Evolutionary conservation across 139 green algal species (phyloP).

Genomic region (Spirogloea muscicola): DNA sequence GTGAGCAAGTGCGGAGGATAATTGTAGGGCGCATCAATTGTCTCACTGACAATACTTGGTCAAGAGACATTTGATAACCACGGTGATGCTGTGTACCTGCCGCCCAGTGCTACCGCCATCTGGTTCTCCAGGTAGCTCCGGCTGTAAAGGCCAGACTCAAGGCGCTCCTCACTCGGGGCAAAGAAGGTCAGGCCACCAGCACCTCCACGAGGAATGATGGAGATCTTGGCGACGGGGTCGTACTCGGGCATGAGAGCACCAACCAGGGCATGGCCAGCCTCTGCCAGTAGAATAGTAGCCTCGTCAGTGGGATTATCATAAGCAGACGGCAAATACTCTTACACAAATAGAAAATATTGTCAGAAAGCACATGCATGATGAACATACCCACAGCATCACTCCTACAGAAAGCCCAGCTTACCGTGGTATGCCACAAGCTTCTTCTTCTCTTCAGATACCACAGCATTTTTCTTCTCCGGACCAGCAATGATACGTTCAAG

Average conservation of each 20-base stretch:
- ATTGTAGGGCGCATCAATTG: too few species aligned
- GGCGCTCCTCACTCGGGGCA: slow-evolving; percentile 69
- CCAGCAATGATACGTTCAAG: slow-evolving; percentile 96
- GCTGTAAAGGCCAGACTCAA: slow-evolving; percentile 63
- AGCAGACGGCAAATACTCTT: too few species aligned
- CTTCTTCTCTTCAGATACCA: slow-evolving; percentile 94
- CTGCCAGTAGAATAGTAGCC: slow-evolving; percentile 12
- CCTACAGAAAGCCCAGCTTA: too few species aligned
- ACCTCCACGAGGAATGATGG: slow-evolving; percentile 88
- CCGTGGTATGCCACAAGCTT: slow-evolving; percentile 92
- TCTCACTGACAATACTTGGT: too few species aligned
- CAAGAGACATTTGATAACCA: too few species aligned
- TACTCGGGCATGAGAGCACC: slow-evolving; percentile 97
- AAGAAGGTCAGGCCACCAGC: slow-evolving; percentile 91
- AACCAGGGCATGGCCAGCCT: slow-evolving; percentile 84
- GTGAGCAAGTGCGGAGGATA: too few species aligned
- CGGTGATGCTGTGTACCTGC: slow-evolving; percentile 12
- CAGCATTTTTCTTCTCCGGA: slow-evolving; percentile 92
- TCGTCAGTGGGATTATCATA: too few species aligned
- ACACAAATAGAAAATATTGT: too few species aligned
- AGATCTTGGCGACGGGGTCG: slow-evolving; percentile 93
- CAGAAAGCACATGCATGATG: too few species aligned
- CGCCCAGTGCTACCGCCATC: slow-evolving; percentile 64
- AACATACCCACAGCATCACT: too few species aligned
- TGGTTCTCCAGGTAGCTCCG: slow-evolving; percentile 50